Evolutionary conservation across 805 yeast species (phyloP), one percentile per base, ranked within the genome.

Genomic region (Monosporozyma servazzii): DNA sequence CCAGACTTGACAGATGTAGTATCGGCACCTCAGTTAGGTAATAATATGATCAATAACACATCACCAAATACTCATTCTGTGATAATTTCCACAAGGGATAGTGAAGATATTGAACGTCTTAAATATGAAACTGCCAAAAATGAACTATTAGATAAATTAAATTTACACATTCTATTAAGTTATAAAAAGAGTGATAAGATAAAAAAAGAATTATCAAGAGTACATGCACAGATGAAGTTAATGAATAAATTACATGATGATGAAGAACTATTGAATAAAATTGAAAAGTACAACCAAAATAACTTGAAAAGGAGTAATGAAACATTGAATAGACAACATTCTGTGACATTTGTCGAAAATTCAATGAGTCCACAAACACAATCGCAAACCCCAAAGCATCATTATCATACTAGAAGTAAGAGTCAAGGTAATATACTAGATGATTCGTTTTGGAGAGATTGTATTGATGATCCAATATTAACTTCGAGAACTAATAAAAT

Each of bases 121-220:
- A 61, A 61, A 45, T 66, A 57, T 52, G 60, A 55, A 31, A 54
- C 60, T 2, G 65, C 67, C 21, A 73, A 66, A 52, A 65, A 61
- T 33, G 68, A 67, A 47, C 54, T 72, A 4, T 42, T 65, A n/a
- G 64, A 76, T 52, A 80, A 79, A 56, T 67, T 82, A 18, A 83
- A 82, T 60, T 60, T 81, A 45, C 86, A 82, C 56, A 79, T 82
- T 11, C 59, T 83, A 29, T 65, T 82, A 48, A 81, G 79, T 50
- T 84, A 81, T 63, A 73, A 76, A 52, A 86, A 83, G 61, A 61
- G 75, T 45, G 68, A 72, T 39, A 62, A 74, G 20, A 71, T 80
- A 1, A 76, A 78, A 49, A 72, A 73, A 41, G 86, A 82, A 56
- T 71, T 81, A 1, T 73, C 75, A 13, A 78, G 78, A 55, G 78